Base-by-base conservation (phyloP, 1,284 basidiomycete species). In the Schizophyllum amplum region DNA sequence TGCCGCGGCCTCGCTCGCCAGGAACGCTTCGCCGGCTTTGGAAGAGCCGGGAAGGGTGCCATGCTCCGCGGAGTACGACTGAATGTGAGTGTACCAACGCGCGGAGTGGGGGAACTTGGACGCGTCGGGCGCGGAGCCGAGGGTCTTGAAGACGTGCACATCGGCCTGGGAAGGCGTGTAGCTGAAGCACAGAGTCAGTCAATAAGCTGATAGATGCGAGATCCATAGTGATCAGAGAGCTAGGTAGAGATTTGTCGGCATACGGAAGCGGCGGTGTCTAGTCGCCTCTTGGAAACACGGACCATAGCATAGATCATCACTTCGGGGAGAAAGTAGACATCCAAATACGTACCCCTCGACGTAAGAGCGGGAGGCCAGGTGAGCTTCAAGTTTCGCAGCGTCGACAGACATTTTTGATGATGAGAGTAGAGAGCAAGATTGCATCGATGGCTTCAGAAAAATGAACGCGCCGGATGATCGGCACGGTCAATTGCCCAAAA, bases 141-240 rank as follows among this genome's bases (percentile, higher is more conserved):
- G 73, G 47, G 86, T 78, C 73, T 92, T 92, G 86, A 89, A 97
- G 72, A 97, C 92, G 68, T 84, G 84, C 57, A 98, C 94, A 77
- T 99, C 96, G 62, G 96, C 94, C 77, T 98, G 95, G 56, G 95
- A 95, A 58, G 96, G 90, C 57, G 88, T 86, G 80, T 93, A 94
- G 62, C 96, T 99, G 68, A 51, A 60, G 20, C 49, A 47, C 49
- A 56, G 53, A 59, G 55, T 54, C 61, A 55, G 52, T 57, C 60
- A 54, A 59, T 61, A 56, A 47, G 63, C 11, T 20, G 57, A 57
- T 52, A 50, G 27, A 47, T 55, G 23, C 55, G 47, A 64, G 54
- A 33, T 33, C 27, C 27, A 33, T 54, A 55, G 62, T 62, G 63
- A 71, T 91, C 90, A 91, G 89, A 82, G 68, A 68, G 83, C 86